Evolutionary conservation across 176 grass and related monocot genomes (phyloP).

Genomic region (Aegilops bicornis): DNA sequence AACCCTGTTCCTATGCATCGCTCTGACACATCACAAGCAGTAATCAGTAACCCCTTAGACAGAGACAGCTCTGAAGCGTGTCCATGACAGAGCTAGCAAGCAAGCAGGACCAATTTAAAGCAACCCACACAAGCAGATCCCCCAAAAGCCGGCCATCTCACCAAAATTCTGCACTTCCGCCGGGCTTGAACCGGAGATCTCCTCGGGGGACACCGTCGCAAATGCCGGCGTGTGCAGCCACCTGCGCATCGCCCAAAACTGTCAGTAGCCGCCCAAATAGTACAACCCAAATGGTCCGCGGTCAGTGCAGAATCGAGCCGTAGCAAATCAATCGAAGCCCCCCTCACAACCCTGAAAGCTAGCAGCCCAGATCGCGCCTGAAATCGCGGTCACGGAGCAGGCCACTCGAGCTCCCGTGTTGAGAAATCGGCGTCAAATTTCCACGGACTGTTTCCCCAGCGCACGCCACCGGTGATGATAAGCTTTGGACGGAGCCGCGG

Average conservation of each 20-base stretch:
- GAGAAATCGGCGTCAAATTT: neutral
- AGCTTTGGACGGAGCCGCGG: neutral
- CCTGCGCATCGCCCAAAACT: conserved; percentile 44
- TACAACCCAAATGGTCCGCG: neutral
- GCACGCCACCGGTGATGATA: neutral
- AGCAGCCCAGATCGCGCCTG: conserved; percentile 19
- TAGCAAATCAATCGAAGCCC: neutral
- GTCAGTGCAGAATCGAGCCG: neutral
- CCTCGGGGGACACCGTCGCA: conserved; percentile 63
- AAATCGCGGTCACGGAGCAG: neutral
- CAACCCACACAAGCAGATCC: neutral
- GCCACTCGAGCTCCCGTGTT: neutral
- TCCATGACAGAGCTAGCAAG: neutral
- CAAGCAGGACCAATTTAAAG: neutral
- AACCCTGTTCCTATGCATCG: neutral
- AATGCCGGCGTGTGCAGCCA: conserved; percentile 80
- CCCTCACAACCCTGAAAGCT: neutral
- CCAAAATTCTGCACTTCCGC: conserved; percentile 89
- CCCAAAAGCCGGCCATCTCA: conserved; percentile 30
- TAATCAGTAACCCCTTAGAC: neutral
- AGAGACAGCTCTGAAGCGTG: neutral
- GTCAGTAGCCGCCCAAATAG: neutral
- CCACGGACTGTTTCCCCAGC: neutral
- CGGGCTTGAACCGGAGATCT: conserved; percentile 69
- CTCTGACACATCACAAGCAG: neutral